Evolutionary conservation across 768 basidiomycete species (phyloP).

Genomic region (Phylloporus sp.): DNA sequence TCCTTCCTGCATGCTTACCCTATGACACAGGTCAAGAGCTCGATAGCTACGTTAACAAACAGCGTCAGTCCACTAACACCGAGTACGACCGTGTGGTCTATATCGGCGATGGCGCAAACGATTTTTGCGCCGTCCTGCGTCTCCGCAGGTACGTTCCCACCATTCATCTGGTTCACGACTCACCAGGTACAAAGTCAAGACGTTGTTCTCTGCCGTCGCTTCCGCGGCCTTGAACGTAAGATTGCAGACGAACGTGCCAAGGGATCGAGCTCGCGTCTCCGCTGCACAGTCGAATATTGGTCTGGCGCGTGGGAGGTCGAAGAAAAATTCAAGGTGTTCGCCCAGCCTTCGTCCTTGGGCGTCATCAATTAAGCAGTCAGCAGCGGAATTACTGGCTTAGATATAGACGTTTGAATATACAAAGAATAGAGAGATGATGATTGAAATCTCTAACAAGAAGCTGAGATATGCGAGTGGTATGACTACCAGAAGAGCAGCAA

Average conservation of each 20-base stretch:
- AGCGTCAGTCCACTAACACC: constrained; percentile 45
- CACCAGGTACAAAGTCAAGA: constrained; percentile 57
- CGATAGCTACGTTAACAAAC: constrained; percentile 61
- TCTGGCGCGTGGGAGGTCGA: constrained; percentile 96
- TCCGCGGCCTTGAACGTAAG: constrained; percentile 74
- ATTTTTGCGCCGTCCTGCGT: constrained; percentile 89
- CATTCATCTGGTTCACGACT: not conserved
- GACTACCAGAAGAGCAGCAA: no score
- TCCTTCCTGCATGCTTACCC: not conserved
- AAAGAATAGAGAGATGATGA: no score
- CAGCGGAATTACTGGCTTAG: not conserved
- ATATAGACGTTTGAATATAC: not conserved
- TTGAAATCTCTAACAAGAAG: no score
- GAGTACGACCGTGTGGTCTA: constrained; percentile 79
- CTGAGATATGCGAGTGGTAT: no score
- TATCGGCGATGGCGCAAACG: constrained; percentile 92
- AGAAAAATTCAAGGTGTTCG: constrained; percentile 54
- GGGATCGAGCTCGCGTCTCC: constrained; percentile 59
- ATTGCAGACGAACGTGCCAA: constrained; percentile 55
- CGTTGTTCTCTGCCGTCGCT: constrained; percentile 71
- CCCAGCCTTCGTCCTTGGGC: constrained; percentile 1
- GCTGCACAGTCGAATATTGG: constrained; percentile 79
- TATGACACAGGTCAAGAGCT: constrained; percentile 76
- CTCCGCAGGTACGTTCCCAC: constrained; percentile 55
- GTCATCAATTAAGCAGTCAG: not conserved